Base-by-base conservation (phyloP, 2,329 filamentous ascomycete genomes). In the Fusarium dlaminii region DNA sequence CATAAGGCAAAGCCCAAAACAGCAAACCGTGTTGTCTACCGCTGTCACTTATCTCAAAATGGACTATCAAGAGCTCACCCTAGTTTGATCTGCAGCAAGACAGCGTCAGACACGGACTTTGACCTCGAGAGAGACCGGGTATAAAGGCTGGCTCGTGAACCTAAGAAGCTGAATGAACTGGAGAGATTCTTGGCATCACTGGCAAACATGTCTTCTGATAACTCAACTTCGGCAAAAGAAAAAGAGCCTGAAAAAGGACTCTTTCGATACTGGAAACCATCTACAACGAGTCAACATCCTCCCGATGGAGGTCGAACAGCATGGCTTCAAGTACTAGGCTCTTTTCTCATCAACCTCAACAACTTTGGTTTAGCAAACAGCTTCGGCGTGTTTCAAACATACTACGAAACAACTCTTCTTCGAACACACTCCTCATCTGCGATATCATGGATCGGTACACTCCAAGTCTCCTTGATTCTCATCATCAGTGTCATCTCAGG, bases 91-190 rank as follows among this genome's bases (percentile, higher is more conserved):
- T 20, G 22, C 27, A 8, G 36, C 24, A n/a, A 29, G 20, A 8
- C 51, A 40, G 14, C 34, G 20, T 40, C 34, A 30, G 34, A 55
- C 51, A 27, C 0, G 8, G 29, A 5, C 46, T 18, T 10, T 13
- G 15, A 14, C 18, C 17, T 36, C 17, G 4, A 8, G 12, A 22
- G 13, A 11, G 18, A 36, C 2, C 7, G n/a, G 36, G 49, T 36
- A 36, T 36, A 52, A 52, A 36, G n/a, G 1, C 18, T 20, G 13
- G 18, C 8, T 36, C 2, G 6, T 27, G 18, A 34, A 24, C 17
- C 12, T 3, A 0, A 14, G 30, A 34, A 36, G 12, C 12, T 18
- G 4, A 6, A 24, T 18, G 15, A 12, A 1, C 22, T 24, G 1
- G 6, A 32, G 6, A 40, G 24, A 40, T 32, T 30, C 20, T n/a